phyloP scores from a whole-genome alignment of 2,329 filamentous ascomycete species.

The Aspergillus fumigatus region DNA sequence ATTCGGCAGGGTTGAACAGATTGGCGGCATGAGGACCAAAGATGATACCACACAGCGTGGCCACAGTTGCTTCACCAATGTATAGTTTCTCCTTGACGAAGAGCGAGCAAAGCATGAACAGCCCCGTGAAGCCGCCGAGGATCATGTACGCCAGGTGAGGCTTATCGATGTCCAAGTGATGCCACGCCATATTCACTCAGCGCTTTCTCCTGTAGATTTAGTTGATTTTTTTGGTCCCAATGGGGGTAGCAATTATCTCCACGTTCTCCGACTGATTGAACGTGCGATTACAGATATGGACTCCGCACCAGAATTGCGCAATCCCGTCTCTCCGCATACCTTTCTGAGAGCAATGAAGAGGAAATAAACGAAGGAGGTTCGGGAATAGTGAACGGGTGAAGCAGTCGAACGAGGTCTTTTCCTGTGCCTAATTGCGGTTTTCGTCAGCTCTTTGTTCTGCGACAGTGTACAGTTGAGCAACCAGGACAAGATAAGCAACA shows the following conservation, averaged over 20 bases:
- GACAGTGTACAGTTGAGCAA: background rate
- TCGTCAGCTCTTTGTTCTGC: background rate
- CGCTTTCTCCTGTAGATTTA: background rate
- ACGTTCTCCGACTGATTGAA: conserved; percentile 5
- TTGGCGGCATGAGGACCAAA: conserved; percentile 65
- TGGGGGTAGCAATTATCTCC: background rate
- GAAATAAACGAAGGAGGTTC: background rate
- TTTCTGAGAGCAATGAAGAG: background rate
- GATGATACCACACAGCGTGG: conserved; percentile 66
- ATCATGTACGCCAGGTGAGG: conserved; percentile 99
- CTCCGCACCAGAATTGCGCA: conserved; percentile 18
- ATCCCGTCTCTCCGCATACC: background rate
- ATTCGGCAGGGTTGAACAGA: conserved; percentile 56
- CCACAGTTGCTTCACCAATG: conserved; percentile 95
- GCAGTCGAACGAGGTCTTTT: background rate
- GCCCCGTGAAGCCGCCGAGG: conserved; percentile 89
- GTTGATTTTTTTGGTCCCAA: background rate
- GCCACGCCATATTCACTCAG: conserved; percentile 42
- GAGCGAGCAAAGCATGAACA: conserved; percentile 98
- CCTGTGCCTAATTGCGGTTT: background rate
- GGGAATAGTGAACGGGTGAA: background rate
- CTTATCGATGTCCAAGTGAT: conserved; percentile 67
- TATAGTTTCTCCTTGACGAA: conserved; percentile 98
- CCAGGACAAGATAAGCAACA: background rate
- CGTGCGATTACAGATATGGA: conserved; percentile 19